phyloP scores from a whole-genome alignment of 2,329 filamentous ascomycete species.

The Penicillium sp. region DNA sequence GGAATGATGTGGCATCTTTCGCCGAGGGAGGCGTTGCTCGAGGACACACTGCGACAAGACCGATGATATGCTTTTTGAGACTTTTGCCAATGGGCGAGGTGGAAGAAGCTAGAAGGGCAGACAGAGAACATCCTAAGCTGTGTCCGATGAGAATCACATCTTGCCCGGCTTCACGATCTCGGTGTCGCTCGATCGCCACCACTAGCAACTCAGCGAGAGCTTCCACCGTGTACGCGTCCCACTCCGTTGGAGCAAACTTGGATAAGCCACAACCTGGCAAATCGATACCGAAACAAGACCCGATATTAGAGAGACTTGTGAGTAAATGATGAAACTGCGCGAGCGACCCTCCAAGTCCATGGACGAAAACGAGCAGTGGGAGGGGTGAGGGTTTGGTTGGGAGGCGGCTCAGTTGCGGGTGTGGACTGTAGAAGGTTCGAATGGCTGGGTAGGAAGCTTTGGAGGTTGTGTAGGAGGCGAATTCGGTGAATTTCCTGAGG shows the following conservation, averaged over 20 bases:
- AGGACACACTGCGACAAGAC: conserved; percentile 82
- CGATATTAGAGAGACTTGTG: conserved; percentile 78
- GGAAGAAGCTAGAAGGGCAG: conserved; percentile 70
- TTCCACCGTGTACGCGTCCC: conserved; percentile 79
- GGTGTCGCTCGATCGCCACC: conserved; percentile 73
- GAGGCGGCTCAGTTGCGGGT: conserved; percentile 81
- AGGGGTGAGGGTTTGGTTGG: conserved; percentile 73
- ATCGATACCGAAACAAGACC: conserved; percentile 85
- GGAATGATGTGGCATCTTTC: conserved; percentile 55
- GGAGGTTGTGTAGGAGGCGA: conserved; percentile 73
- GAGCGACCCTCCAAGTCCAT: conserved; percentile 89
- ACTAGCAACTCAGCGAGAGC: conserved; percentile 76
- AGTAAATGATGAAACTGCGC: conserved; percentile 85
- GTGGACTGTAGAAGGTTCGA: conserved; percentile 80
- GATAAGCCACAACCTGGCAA: conserved; percentile 88
- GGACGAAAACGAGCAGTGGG: conserved; percentile 86
- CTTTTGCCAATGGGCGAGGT: conserved; percentile 57
- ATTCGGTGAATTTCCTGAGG: conserved; percentile 74
- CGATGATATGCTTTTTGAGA: conserved; percentile 69
- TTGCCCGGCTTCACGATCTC: conserved; percentile 68
- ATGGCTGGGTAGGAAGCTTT: conserved; percentile 73
- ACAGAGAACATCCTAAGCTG: conserved; percentile 84
- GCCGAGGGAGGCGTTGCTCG: conserved; percentile 66
- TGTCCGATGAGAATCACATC: conserved; percentile 82
- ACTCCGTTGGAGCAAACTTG: conserved; percentile 69